Percentiles rank a stretch among this genome's conserved stretches.
These are phyloP conservation scores for Brettanomyces nanus DNA, from an alignment of 805 yeast species.

Conservation along the genomic window DNA sequence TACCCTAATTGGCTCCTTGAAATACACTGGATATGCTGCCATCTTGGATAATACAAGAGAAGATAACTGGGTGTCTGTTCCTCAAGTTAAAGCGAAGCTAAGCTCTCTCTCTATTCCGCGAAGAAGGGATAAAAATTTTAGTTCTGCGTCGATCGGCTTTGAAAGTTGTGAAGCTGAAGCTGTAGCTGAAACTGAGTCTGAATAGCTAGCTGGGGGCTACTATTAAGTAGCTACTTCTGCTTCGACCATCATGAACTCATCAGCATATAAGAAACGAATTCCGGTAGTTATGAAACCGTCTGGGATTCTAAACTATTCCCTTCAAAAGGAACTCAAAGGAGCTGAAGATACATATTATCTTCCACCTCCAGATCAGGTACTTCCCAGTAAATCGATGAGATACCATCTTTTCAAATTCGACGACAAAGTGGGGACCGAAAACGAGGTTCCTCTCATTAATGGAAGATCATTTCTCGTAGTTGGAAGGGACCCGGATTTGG, in stretches of 20 bases:
- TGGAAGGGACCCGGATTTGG: conserved; percentile 15
- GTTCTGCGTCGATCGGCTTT: too few relatives aligned
- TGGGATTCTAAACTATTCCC: conserved; percentile 6
- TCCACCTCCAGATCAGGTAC: neutral
- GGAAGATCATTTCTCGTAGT: conserved; percentile 19
- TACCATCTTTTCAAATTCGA: conserved; percentile 1
- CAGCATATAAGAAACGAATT: conserved; percentile 3
- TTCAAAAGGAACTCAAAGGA: neutral
- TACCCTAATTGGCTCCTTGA: conserved; percentile 56
- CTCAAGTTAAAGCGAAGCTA: too few relatives aligned
- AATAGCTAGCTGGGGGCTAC: too few relatives aligned
- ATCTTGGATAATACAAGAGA: too few relatives aligned
- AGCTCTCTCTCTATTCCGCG: too few relatives aligned
- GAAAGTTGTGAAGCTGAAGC: too few relatives aligned
- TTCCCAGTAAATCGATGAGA: too few relatives aligned
- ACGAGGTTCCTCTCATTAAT: conserved; percentile 13
- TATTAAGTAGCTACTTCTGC: too few relatives aligned
- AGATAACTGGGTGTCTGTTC: too few relatives aligned
- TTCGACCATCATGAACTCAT: neutral
- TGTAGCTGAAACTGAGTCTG: too few relatives aligned
- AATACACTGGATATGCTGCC: conserved; percentile 43
- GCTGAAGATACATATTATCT: neutral
- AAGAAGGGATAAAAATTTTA: too few relatives aligned
- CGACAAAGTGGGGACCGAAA: neutral
- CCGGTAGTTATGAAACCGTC: conserved; percentile 10